A percentile compares a stretch with the other conserved stretches of the same genome.
Conservation (phyloP, 345 rosid species). For the Isatis tinctoria region DNA sequence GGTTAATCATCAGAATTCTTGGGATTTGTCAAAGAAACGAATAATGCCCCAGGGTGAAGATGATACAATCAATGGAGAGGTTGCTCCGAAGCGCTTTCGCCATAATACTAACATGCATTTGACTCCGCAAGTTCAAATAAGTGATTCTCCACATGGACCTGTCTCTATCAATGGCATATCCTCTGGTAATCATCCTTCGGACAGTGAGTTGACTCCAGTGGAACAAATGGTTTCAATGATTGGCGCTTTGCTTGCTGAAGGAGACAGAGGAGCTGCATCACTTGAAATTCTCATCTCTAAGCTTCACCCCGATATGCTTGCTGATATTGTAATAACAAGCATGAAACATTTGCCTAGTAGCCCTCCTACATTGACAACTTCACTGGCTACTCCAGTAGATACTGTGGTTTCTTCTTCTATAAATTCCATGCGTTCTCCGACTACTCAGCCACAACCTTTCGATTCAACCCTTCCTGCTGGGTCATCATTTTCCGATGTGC, state of each 20-base stretch:
- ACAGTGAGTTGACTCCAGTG: constrained; percentile 74
- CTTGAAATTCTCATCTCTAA: constrained; percentile 86
- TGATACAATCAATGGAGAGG: constrained; percentile 55
- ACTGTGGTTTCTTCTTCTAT: constrained; percentile 37
- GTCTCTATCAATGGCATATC: constrained; percentile 54
- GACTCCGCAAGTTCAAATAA: constrained; percentile 39
- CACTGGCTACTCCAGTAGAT: constrained; percentile 46
- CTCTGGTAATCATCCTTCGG: constrained; percentile 43
- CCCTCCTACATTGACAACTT: constrained; percentile 56
- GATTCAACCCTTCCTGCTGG: constrained; percentile 39
- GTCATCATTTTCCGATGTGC: constrained; percentile 43
- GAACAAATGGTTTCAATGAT: constrained; percentile 98
- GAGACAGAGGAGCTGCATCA: constrained; percentile 97
- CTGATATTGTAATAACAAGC: constrained; percentile 92
- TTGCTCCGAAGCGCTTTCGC: constrained; percentile 55
- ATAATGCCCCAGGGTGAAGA: constrained; percentile 56
- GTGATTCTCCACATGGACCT: constrained; percentile 48
- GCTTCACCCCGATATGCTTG: constrained; percentile 94
- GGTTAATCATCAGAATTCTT: constrained; percentile 47
- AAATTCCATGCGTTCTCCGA: constrained; percentile 45
- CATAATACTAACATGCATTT: constrained; percentile 42
- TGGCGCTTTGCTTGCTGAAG: constrained; percentile 99
- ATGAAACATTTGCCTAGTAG: constrained; percentile 89
- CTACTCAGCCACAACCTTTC: constrained; percentile 35
- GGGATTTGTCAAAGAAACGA: constrained; percentile 72